A percentile compares a stretch with the other conserved stretches of the same genome.
phyloP scores from a whole-genome alignment of 257 asterid genomes.

The Nicotiana benthamiana region DNA sequence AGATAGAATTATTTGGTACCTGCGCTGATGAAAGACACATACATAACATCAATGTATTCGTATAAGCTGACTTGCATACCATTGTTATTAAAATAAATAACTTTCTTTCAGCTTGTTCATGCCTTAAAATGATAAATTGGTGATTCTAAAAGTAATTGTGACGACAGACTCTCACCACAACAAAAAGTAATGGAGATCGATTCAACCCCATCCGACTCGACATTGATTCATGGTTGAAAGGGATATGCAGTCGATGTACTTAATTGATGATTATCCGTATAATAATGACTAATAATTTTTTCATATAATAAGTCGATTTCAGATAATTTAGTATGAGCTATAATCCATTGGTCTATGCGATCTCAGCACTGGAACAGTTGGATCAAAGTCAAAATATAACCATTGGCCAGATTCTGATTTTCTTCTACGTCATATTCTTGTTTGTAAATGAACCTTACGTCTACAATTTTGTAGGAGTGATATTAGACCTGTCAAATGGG shows the following conservation, averaged over 20 bases:
- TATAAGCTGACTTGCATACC: background rate
- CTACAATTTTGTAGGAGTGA: too few relatives aligned
- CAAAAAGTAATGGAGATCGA: background rate
- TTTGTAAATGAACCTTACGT: background rate
- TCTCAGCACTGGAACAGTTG: too few relatives aligned
- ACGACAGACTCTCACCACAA: background rate
- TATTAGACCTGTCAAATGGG: too few relatives aligned
- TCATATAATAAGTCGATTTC: background rate
- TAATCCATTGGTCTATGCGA: background rate
- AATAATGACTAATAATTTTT: background rate
- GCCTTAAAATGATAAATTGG: background rate
- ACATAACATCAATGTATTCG: too few relatives aligned
- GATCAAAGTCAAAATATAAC: background rate
- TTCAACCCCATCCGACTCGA: background rate
- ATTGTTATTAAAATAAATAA: background rate
- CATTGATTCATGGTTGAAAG: conserved; percentile 1
- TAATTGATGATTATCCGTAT: background rate
- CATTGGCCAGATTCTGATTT: background rate
- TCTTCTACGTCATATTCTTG: background rate
- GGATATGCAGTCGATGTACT: background rate
- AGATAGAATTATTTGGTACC: too few relatives aligned
- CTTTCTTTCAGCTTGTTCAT: background rate
- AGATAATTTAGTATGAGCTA: background rate
- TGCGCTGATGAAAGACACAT: too few relatives aligned
- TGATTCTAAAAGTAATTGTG: background rate